Conservation (phyloP, 2,329 filamentous ascomycete species). For the Fusarium chuoi region DNA sequence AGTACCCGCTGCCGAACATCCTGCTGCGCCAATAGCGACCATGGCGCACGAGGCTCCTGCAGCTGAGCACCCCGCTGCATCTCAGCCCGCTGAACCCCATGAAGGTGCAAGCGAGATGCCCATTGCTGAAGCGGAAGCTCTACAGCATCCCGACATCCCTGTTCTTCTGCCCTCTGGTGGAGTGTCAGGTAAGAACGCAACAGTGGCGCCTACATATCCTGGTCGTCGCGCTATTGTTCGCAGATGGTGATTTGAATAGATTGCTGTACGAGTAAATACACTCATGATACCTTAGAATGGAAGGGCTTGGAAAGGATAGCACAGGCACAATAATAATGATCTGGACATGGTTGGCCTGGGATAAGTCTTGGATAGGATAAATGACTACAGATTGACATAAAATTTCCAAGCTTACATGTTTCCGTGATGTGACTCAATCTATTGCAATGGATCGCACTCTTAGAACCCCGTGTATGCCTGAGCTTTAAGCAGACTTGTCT, state of each 20-base stretch:
- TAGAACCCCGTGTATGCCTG: too few species aligned
- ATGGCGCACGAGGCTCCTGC: background rate
- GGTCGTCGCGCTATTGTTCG: slow-evolving; percentile 18
- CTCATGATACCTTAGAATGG: background rate
- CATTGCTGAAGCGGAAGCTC: background rate
- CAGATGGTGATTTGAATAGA: background rate
- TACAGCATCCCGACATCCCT: slow-evolving; percentile 4
- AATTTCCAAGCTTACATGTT: background rate
- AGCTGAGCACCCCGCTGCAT: background rate
- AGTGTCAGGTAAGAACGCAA: background rate
- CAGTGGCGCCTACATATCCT: slow-evolving; percentile 1
- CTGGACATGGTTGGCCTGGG: slow-evolving; percentile 4
- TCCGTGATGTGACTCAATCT: too few species aligned
- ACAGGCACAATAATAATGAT: slow-evolving; percentile 20
- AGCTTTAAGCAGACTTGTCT: too few species aligned
- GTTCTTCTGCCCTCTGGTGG: slow-evolving; percentile 6
- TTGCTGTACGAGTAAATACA: background rate
- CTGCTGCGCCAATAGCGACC: background rate
- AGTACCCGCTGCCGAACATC: background rate
- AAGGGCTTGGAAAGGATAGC: background rate
- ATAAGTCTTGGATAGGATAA: slow-evolving; percentile 23
- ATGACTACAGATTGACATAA: slow-evolving; percentile 9
- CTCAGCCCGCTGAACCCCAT: background rate
- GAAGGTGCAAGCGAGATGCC: slow-evolving; percentile 1
- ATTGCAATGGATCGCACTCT: too few species aligned